Evolutionary conservation across 495 filamentous ascomycete species (phyloP), one percentile per base, ranked within the genome.

Genomic region (Podospora australis): DNA sequence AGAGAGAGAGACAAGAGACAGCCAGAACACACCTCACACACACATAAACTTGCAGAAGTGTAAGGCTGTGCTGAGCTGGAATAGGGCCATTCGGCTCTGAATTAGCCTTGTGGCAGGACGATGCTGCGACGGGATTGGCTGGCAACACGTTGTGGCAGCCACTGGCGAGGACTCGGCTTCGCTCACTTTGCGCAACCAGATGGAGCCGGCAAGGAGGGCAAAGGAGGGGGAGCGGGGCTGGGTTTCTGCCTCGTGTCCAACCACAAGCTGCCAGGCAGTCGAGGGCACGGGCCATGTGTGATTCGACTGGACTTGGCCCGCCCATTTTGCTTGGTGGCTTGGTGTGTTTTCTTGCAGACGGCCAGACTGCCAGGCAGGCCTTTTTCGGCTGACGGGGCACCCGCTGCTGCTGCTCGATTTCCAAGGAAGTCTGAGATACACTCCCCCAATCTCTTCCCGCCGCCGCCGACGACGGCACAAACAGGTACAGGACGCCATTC

Each of bases 101-200:
- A 50, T 63, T 63, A 65, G 63, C 63, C 63, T 66, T 54, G 60
- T 65, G 57, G 53, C 47, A 57, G 54, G 48, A 50, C 55, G 36
- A 43, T 47, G 52, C 39, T 13, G 23, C 34, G 19, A n/a, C 32
- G 10, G 49, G 46, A 53, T 56, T 62, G 59, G 58, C 50, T 50
- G 46, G 20, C 11, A 14, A 35, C 28, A 25, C 36, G 38, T 16
- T 36, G 32, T 29, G 26, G 10, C 6, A 4, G 4, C 4, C 17
- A 22, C 19, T 10, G 32, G 39, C 20, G 39, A 39, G 38, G 16
- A 45, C 41, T 52, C 43, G 54, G 46, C 46, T 26, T 44, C 46
- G 22, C 35, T 46, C 22, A 39, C 25, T 34, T 30, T 44, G 46
- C 38, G 25, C 13, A 26, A 39, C 23, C 19, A 30, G 46, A 46